Base-by-base conservation (phyloP, 441 rosid species). In the Macaranga tanarius region DNA sequence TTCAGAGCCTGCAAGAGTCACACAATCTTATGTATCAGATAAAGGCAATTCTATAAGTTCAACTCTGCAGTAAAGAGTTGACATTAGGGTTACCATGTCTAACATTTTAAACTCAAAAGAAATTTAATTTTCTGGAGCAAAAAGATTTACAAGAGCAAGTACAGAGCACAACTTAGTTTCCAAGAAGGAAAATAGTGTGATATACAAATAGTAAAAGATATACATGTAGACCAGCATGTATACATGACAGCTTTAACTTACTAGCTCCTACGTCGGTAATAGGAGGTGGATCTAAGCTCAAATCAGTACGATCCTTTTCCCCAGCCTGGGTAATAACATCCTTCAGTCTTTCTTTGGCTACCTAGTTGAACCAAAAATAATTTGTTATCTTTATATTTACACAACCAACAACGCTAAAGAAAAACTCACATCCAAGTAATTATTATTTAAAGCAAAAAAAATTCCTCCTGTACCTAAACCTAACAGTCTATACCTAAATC, bases 241-340 rank as follows among this genome's bases (percentile, higher is more conserved):
- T 16, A 31, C 38, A 17, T 73, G 52, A 31, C 13, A 23, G 44
- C 7, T 48, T 22, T 64, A 73, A 81, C 92, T 89, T 86, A 93
- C 97, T 73, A 57, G 89, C 80, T 68, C 86, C 88, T 84, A 87
- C 70, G 74, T 84, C 81, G 68, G 79, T 73, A 71, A 88, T 73
- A 77, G 81, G 85, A 80, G 91, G 90, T 63, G 88, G 87, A 62
- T 92, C 96, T 10, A 85, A 84, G 76, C 75, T 47, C 80, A 86
- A 80, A 69, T 81, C 87, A 58, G 86, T 83, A 74, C 82, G 72
- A 69, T 82, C 87, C 71, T 83, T 80, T 81, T 90, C 97, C 70
- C 95, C 98, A 66, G 92, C 96, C 63, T 78, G 81, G 68, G 89
- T 80, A 76, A 93, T 87, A 76, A 90, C 93, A 79, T 87, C 85